These are phyloP conservation scores for Boechera retrofracta DNA, from an alignment of 345 rosid species.

Conservation along the genomic window DNA sequence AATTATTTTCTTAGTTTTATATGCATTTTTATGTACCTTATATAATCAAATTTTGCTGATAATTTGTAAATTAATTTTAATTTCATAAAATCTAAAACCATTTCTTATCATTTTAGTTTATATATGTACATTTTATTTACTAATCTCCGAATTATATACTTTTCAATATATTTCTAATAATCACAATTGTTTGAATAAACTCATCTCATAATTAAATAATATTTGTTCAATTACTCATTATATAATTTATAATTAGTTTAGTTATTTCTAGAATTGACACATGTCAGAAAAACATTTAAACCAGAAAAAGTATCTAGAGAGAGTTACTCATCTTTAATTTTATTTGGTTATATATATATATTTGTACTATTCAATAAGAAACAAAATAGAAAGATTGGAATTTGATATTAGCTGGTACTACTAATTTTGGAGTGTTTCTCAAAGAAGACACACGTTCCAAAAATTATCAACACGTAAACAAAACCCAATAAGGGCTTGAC, in stretches of 20 bases:
- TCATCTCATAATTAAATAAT: neutral
- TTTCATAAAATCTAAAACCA: neutral
- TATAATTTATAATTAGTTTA: neutral
- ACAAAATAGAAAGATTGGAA: neutral
- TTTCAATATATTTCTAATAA: neutral
- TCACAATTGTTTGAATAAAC: neutral
- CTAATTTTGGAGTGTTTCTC: constrained; percentile 24
- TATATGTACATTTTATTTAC: neutral
- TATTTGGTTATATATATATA: constrained; percentile 1
- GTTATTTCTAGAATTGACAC: neutral
- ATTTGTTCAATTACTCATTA: neutral
- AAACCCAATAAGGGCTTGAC: constrained; percentile 35
- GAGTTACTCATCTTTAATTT: neutral
- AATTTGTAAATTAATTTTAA: neutral
- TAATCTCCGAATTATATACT: neutral
- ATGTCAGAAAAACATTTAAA: neutral
- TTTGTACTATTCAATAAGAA: neutral
- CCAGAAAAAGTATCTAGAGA: neutral
- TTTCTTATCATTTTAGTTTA: neutral
- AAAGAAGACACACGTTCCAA: constrained; percentile 25
- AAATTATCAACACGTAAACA: constrained; percentile 30
- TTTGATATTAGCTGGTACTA: constrained; percentile 24
- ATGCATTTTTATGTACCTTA: neutral
- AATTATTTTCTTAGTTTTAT: neutral
- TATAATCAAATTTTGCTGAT: neutral